Conservation (phyloP, 1,139 yeast species). For the Diutina rugosa region DNA sequence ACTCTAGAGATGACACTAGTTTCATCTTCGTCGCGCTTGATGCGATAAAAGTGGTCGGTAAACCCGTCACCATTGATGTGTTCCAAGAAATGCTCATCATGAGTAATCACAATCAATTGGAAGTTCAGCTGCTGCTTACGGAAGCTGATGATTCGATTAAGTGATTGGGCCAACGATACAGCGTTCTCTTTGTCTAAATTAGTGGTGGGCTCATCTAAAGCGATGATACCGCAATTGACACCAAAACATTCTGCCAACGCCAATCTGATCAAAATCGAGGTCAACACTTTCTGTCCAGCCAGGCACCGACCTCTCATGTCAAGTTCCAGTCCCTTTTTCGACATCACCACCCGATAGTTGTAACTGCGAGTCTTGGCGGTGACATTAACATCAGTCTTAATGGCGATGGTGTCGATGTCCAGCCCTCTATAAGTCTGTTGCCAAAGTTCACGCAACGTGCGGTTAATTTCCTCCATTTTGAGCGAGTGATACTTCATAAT, state of each 20-base stretch:
- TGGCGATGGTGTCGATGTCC: conserved; percentile 84
- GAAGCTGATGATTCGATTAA: conserved; percentile 61
- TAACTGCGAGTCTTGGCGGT: conserved; percentile 56
- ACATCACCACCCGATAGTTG: conserved; percentile 92
- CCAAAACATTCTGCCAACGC: conserved; percentile 97
- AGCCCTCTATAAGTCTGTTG: conserved; percentile 88
- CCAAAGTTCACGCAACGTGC: conserved; percentile 85
- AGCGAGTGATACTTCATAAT: conserved; percentile 86
- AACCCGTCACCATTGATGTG: conserved; percentile 78
- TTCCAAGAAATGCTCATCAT: conserved; percentile 80
- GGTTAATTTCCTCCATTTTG: conserved; percentile 88
- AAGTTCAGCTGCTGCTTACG: conserved; percentile 76
- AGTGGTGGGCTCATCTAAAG: conserved; percentile 96
- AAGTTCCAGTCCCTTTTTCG: conserved; percentile 77
- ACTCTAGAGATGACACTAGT: background rate
- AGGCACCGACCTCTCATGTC: conserved; percentile 99
- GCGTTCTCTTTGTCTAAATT: conserved; percentile 85
- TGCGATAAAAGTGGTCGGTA: conserved; percentile 81
- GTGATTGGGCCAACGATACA: conserved; percentile 73
- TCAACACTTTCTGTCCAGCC: conserved; percentile 94
- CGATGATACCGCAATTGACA: conserved; percentile 85
- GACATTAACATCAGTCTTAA: conserved; percentile 64
- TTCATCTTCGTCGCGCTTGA: conserved; percentile 69
- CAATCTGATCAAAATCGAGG: conserved; percentile 79
- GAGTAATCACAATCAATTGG: conserved; percentile 90